Conservation (phyloP, 2,329 filamentous ascomycete genomes). For the Cordyceps tenuipes region DNA sequence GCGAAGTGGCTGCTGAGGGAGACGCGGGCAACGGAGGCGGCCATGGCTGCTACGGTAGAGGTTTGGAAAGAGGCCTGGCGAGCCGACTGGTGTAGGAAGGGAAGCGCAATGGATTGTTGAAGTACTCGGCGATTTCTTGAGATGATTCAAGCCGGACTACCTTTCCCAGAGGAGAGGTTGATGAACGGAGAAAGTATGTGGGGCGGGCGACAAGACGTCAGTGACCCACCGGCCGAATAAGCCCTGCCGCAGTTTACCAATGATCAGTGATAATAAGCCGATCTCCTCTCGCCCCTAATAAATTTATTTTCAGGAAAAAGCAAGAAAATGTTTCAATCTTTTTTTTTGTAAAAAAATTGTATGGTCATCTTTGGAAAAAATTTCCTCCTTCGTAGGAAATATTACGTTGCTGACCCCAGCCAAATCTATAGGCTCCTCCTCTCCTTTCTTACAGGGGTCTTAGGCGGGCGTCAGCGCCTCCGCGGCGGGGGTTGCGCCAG, state of each 20-base stretch:
- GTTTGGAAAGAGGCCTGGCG: neutral
- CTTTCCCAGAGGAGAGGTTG: neutral
- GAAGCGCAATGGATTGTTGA: neutral
- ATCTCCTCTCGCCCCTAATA: too few species aligned
- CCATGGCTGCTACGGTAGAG: neutral
- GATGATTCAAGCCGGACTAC: neutral
- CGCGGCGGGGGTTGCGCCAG: neutral
- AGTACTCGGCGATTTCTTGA: neutral
- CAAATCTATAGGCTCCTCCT: too few species aligned
- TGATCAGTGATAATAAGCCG: too few species aligned
- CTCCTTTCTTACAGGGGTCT: too few species aligned
- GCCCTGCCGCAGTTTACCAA: neutral
- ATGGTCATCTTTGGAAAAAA: too few species aligned
- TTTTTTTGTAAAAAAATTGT: too few species aligned
- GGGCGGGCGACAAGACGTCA: neutral
- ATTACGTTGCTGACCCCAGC: too few species aligned
- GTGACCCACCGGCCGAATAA: neutral
- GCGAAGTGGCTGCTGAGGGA: slow-evolving; percentile 40
- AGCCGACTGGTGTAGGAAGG: neutral
- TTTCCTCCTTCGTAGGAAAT: too few species aligned
- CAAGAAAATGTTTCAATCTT: too few species aligned
- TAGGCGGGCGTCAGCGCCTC: neutral
- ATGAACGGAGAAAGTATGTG: neutral
- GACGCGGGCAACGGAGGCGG: slow-evolving; percentile 30
- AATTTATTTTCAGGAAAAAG: too few species aligned